Evolutionary conservation across 176 grass and related monocot genomes (phyloP), one percentile per base, ranked within the genome.

Genomic region (Lolium multiflorum): DNA sequence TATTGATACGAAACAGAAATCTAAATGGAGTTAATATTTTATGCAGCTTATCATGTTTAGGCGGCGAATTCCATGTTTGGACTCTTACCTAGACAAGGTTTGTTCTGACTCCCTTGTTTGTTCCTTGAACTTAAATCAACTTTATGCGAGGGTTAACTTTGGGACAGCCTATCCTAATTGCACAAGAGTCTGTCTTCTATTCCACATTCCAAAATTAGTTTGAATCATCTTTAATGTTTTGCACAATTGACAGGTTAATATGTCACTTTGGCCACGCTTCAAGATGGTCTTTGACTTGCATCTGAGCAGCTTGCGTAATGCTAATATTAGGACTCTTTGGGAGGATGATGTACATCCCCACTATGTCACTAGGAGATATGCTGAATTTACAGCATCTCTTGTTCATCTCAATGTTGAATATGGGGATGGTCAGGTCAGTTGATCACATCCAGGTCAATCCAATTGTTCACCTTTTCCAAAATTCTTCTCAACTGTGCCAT

Each of bases 251-350:
- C 85, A 96, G 97, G 94, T 98, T 65, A 98, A 98, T 78, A 87
- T 98, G 71, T 91, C 97, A 52, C 84, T 98, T 28, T 96, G 94
- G 94, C 94, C 94, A 80, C 91, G 97, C 46, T 98, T 98, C 90
- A 98, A 98, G 94, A 86, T 98, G 97, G 97, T 98, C 69, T 98
- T 98, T 84, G 97, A 98, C 80, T 88, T 98, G 88, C 97, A 98
- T 88, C 83, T 98, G 77, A 94, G 90, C 65, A 98, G 97, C 74
- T 88, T 98, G 59, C 88, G 97, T 48, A 96, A 91, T 90, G 97
- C 97, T 16, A 96, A 94, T 87, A 89, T 96, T 80, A 98, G 85
- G 81, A 89, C 91, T 39, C 84, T 98, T 26, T 98, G 96, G 94
- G 94, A 98, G 88, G 97, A 98, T 76, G 97, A 96, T 86, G 94